Evolutionary conservation across 495 filamentous ascomycete species (phyloP).

Genomic region (Penicillium herquei): DNA sequence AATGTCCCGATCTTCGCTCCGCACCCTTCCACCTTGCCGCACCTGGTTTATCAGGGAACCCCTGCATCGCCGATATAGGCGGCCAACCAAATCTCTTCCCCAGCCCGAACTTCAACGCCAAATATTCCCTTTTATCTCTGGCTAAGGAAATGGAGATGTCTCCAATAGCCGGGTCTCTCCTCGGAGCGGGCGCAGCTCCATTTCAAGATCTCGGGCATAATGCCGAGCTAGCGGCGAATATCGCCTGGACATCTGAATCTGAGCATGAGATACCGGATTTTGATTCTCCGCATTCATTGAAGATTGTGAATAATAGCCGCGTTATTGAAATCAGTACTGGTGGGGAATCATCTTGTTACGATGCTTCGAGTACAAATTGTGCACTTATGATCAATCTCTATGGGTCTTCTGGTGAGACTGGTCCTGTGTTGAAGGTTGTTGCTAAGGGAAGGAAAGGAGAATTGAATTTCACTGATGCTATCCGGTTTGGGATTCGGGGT

Average conservation of each 20-base stretch:
- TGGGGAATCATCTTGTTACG: conserved; percentile 7
- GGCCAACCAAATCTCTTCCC: conserved; percentile 37
- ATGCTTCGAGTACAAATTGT: conserved; percentile 23
- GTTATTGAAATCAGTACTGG: conserved; percentile 12
- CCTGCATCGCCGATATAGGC: conserved; percentile 39
- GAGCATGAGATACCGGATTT: conserved; percentile 14
- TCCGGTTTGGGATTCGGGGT: conserved; percentile 23
- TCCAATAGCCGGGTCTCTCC: conserved; percentile 18
- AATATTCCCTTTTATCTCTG: conserved; percentile 30
- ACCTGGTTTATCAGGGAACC: conserved; percentile 33
- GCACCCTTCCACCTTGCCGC: conserved; percentile 37
- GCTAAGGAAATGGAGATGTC: conserved; percentile 34
- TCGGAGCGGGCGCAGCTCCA: conserved; percentile 41
- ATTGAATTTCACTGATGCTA: conserved; percentile 32
- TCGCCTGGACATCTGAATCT: conserved; percentile 19
- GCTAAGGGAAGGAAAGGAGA: conserved; percentile 26
- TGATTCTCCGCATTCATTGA: conserved; percentile 12
- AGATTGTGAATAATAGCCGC: conserved; percentile 14
- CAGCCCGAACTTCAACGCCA: conserved; percentile 24
- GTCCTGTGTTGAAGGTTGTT: conserved; percentile 32
- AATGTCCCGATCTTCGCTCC: conserved; percentile 36
- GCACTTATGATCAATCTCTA: conserved; percentile 42
- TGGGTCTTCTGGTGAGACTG: conserved; percentile 27
- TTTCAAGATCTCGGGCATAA: conserved; percentile 40
- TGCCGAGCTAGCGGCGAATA: conserved; percentile 37